These are phyloP conservation scores for Psidium guajava DNA, from an alignment of 345 rosid species.

Conservation along the genomic window DNA sequence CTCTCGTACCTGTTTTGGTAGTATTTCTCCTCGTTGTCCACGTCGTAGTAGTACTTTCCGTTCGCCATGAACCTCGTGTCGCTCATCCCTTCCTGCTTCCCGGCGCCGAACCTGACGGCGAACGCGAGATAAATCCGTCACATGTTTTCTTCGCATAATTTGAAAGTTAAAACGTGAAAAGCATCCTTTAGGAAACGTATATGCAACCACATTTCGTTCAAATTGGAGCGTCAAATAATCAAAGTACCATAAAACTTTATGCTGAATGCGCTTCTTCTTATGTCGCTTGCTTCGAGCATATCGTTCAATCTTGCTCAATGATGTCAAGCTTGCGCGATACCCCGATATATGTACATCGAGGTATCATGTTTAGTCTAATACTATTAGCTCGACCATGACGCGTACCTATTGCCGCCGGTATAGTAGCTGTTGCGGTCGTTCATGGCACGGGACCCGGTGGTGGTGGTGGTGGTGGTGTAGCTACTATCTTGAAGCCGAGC, in stretches of 20 bases:
- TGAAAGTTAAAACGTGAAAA: not conserved
- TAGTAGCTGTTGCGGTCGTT: constrained; percentile 12
- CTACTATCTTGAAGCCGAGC: constrained; percentile 8
- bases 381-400: not conserved
- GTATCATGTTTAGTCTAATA: not conserved
- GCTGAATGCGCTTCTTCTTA: not conserved
- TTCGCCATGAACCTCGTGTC: constrained; percentile 37
- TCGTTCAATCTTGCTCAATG: not conserved
- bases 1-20: not conserved
- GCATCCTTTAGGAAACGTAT: not conserved
- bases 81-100: constrained; percentile 30
- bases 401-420: not conserved
- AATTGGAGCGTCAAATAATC: not conserved
- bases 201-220: not conserved
- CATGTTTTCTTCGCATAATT: not conserved
- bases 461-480: constrained; percentile 4
- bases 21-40: constrained; percentile 11
- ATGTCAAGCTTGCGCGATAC: not conserved
- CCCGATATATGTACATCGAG: not conserved
- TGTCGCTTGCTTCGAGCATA: not conserved
- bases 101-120: constrained; percentile 2
- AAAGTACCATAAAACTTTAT: not conserved
- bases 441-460: not conserved
- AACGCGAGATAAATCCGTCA: not conserved
- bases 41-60: constrained; percentile 24